Percentiles rank a stretch among this genome's conserved stretches.
Conservation (phyloP, 345 rosid genomes). For the Durio zibethinus region DNA sequence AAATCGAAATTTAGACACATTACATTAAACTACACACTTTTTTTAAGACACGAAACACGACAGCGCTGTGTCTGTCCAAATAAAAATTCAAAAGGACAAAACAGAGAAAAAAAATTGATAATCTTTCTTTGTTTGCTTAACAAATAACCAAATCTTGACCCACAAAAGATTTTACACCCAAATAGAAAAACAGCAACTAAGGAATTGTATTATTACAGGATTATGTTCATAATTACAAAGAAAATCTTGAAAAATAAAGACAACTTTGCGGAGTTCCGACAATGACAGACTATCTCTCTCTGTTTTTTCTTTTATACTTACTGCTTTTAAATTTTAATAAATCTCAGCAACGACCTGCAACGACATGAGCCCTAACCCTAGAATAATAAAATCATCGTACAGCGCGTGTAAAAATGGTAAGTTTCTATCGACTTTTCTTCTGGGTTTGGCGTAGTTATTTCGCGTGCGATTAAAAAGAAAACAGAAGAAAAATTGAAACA, state of each 20-base stretch:
- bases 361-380: background rate
- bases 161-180: background rate
- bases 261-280: background rate
- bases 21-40: background rate
- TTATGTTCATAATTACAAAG: background rate
- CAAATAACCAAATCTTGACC: background rate
- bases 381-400: background rate
- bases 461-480: background rate
- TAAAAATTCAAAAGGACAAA: background rate
- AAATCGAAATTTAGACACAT: background rate
- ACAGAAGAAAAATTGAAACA: background rate
- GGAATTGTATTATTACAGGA: background rate
- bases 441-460: background rate
- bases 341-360: background rate
- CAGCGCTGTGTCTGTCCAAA: constrained; percentile 8
- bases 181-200: background rate
- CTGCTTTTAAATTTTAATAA: background rate
- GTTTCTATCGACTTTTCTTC: background rate
- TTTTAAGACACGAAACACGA: background rate
- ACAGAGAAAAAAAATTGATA: background rate
- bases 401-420: background rate
- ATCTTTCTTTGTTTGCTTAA: background rate
- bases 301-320: background rate
- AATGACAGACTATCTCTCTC: background rate
- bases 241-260: background rate